Conservation (phyloP, 192 early-diverging fungal species). For the Umbelopsis sp. region DNA sequence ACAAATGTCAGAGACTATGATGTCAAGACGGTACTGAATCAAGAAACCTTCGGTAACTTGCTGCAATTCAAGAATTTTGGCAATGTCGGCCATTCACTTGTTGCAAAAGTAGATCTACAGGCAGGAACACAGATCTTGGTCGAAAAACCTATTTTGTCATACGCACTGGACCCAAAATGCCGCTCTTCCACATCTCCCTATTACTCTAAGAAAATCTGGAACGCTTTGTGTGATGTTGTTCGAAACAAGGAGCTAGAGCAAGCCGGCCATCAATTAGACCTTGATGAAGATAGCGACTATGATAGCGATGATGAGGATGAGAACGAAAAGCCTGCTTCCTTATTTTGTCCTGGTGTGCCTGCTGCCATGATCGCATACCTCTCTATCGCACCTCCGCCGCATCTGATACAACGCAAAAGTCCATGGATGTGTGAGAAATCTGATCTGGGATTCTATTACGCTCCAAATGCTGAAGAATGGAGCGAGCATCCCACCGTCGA, state of each 20-base stretch:
- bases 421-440: background rate
- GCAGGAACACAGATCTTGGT: slow-evolving; percentile 34
- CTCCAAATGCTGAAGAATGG: slow-evolving; percentile 28
- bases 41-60: slow-evolving; percentile 20
- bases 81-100: slow-evolving; percentile 29
- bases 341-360: slow-evolving; percentile 39
- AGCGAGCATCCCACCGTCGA: slow-evolving; percentile 30
- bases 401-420: background rate
- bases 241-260: background rate
- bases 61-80: slow-evolving; percentile 24
- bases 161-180: slow-evolving; percentile 31
- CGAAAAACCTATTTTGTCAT: slow-evolving; percentile 35
- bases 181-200: slow-evolving; percentile 36
- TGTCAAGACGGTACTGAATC: slow-evolving; percentile 33
- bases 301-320: slow-evolving; percentile 19
- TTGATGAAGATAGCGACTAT: background rate
- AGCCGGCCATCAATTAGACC: background rate
- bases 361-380: slow-evolving; percentile 41
- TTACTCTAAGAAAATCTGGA: slow-evolving; percentile 38
- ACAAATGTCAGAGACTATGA: slow-evolving; percentile 12
- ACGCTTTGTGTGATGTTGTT: slow-evolving; percentile 21
- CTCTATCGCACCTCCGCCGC: slow-evolving; percentile 25
- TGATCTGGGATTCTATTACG: slow-evolving; percentile 40
- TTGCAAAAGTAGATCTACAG: slow-evolving; percentile 24
- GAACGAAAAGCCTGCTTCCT: slow-evolving; percentile 15